Base-by-base conservation (phyloP, 2,329 filamentous ascomycete genomes). In the Exophiala xenobiotica region DNA sequence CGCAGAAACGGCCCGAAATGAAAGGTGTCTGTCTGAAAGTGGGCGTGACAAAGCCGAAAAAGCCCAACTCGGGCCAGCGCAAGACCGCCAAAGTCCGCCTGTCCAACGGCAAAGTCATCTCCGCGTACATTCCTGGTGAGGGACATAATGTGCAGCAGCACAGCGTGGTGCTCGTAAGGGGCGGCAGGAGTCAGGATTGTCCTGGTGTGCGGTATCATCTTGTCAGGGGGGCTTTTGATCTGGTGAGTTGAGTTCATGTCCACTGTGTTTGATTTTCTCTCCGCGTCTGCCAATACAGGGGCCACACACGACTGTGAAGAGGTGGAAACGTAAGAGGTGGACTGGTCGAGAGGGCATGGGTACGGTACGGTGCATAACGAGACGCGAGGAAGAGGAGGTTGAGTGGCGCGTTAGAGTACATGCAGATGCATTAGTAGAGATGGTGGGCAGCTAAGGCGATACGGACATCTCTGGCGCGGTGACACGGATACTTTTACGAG, bases 61-160 rank as follows among this genome's bases (percentile, higher is more conserved):
- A 99, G 75, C 93, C n/a, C 60, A 99, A 99, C 73, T 99, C 93
- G 22, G 93, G 91, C 49, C 90, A 97, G 78, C 80, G 93, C 58
- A 99, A 99, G 78, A 93, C 90, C 51, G 92, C 92, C 2, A 89
- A 92, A 77, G 86, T 99, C 16, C 80, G 91, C 62, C 76, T 99
- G 68, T 93, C 88, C 54, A 91, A 83, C 58, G 93, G 93, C 49
- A 89, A 85, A 67, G 81, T 95, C 53, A 79, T 99, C 57, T 96
- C 90, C 53, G 89, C 88, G 20, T 97, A 96, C 75, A 96, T 99
- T 66, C 90, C 91, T 26, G 93, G 93, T 46, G 92, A 97, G 81
- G 92, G 93, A 42, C 93, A 99, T 75, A 99, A 97, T 72, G 91
- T 97, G 61, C 92, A 97, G 78, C 93, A 97, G 79, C 95, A 99